These are phyloP conservation scores for Coelastrella sp. DNA, from an alignment of 139 green algal genomes.

Conservation along the genomic window DNA sequence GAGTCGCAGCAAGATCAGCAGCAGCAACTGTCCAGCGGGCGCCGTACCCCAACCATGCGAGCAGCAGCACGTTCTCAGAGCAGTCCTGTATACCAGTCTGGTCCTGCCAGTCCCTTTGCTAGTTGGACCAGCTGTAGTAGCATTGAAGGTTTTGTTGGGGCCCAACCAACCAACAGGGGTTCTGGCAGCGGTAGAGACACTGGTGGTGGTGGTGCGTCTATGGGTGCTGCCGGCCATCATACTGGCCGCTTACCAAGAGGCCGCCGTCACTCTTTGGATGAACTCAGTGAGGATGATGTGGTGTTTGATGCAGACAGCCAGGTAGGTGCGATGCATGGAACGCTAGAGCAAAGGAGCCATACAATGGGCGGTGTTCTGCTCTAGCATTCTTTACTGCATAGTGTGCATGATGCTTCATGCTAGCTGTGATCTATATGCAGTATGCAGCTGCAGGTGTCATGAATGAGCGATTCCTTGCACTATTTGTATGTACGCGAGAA, in stretches of 20 bases:
- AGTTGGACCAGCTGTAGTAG: conserved; percentile 11
- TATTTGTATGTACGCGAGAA: too few relatives aligned
- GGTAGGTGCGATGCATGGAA: background rate
- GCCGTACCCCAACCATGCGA: background rate
- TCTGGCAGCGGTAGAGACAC: background rate
- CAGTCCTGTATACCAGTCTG: background rate
- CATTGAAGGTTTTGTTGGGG: too few relatives aligned
- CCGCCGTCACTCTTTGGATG: conserved; percentile 15
- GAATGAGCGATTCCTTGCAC: too few relatives aligned
- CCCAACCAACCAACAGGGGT: background rate
- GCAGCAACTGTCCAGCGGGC: background rate
- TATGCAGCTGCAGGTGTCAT: too few relatives aligned
- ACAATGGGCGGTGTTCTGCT: too few relatives aligned
- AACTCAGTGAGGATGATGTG: conserved; percentile 46
- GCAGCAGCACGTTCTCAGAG: background rate
- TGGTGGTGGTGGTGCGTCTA: background rate
- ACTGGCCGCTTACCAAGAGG: background rate
- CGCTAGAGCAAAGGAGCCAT: too few relatives aligned
- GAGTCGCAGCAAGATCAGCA: background rate
- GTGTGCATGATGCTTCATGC: too few relatives aligned
- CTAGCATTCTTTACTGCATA: too few relatives aligned
- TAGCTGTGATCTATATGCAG: too few relatives aligned
- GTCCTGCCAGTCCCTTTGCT: conserved; percentile 14
- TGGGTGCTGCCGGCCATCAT: background rate
- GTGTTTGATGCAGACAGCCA: conserved; percentile 36